Evolutionary conservation across 2,329 filamentous ascomycete genomes (phyloP), one percentile per base, ranked within the genome.

Genomic region (Colletotrichum sp.): DNA sequence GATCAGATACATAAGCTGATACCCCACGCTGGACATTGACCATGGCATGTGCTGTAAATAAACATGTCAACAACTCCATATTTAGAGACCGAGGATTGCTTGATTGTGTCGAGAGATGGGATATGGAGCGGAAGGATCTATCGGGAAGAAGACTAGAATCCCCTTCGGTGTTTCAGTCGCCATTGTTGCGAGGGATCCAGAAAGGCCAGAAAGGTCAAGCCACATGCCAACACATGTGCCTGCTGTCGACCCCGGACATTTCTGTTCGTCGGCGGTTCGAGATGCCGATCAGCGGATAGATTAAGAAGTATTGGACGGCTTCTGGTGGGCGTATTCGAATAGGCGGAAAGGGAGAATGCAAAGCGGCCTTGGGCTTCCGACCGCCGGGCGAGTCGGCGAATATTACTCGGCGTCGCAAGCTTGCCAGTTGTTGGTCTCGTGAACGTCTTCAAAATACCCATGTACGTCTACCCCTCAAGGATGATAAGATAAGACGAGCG

Each of bases 401-500:
- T 63, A 62, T 57, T 71, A 49, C 39, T 63, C 59, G 28, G 57
- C 59, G 39, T 39, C 60, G 59, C n/a, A 36, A 71, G 69, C 63
- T 21, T 55, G 39, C 36, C 34, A 34, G 26, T 32, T 60, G 32
- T 34, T 63, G 70, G 70, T 76, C 64, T 73, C 57, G 57, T 73
- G 70, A 62, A 72, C 63, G 30, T 39, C 62, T 49, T 30, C 36
- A 70, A 21, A 21, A 30, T n/a, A 72, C 24, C 69, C 36, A 63
- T 74, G 59, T 32, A 18, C 59, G 16, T 74, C 44, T 72, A 34
- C 39, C 72, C 57, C 34, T 60, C 59, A 52, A 21, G 44, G 65
- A 74, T 60, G 74, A 76, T 65, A 44, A 76, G 74, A 69, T 73
- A 74, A 55, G 70, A 65, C 59, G 57, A 26, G 49, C 44, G 16